These are phyloP conservation scores for Monilinia aucupariae DNA, from an alignment of 2,329 filamentous ascomycete genomes.

Conservation along the genomic window DNA sequence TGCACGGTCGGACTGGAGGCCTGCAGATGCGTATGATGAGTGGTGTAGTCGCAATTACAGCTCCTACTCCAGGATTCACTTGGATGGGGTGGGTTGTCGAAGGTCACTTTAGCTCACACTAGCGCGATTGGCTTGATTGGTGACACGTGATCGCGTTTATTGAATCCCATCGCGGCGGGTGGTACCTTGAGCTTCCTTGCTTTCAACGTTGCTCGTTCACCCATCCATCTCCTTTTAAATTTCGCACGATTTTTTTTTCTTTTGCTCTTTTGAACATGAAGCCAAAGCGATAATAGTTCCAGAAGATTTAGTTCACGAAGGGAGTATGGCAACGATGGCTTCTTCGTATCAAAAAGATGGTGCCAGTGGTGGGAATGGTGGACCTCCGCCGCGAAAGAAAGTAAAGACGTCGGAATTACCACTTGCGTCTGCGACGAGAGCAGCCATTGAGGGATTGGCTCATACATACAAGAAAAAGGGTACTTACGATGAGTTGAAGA, in stretches of 20 bases:
- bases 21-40: background rate
- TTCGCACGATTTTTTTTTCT: background rate
- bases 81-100: background rate
- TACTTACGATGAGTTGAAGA: conserved; percentile 72
- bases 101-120: conserved; percentile 4
- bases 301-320: background rate
- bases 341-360: conserved; percentile 22
- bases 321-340: conserved; percentile 7
- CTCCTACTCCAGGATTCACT: conserved; percentile 6
- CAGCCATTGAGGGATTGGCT: conserved; percentile 68
- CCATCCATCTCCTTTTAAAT: background rate
- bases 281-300: background rate
- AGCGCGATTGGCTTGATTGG: background rate
- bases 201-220: background rate
- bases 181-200: background rate
- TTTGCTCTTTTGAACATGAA: background rate
- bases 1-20: background rate
- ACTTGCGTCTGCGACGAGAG: conserved; percentile 64
- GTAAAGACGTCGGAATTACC: conserved; percentile 73
- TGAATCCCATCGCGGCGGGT: background rate
- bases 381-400: conserved; percentile 39
- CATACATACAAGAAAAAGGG: conserved; percentile 83
- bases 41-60: background rate
- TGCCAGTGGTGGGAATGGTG: conserved; percentile 12
- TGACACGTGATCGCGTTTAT: conserved; percentile 1